Base-by-base conservation (phyloP, 805 yeast genomes). In the Wickerhamomyces bisporus region DNA sequence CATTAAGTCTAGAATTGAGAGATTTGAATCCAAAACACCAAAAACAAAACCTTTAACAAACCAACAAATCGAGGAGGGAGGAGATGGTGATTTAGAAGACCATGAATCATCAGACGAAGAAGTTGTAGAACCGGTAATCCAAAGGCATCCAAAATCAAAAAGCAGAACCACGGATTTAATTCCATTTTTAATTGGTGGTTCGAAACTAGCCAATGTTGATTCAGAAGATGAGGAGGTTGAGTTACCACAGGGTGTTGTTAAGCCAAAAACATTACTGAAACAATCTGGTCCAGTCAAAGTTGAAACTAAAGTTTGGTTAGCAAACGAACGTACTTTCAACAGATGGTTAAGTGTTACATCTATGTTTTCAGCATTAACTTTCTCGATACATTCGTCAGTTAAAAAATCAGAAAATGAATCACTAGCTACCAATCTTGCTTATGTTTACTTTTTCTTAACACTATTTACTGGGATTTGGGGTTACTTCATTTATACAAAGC, bases 221-320 rank as follows among this genome's bases (percentile, higher is more conserved):
- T 82, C 91, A 13, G 96, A 88, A 59, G 96, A 85, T 43, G 87
- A 81, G 52, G 97, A 89, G 58, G 73, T 87, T 33, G 79, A 73
- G 17, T 68, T 91, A 40, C 98, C 98, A 11, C 79, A 84, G 2
- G 98, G 98, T 13, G 98, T 91, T 16, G 69, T 70, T 32, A 85
- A 82, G 55, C 98, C 98, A 39, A 77, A 73, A 19, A 67, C 71
- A 24, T 76, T 85, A 63, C 71, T 91, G 51, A 85, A 89, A 55
- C 88, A 88, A 59, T 81, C 89, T 20, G 96, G 96, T 7, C 93
- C 96, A 2, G 77, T 88, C 39, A 88, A 85, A 62, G 89, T 93
- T 41, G 98, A 93, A 66, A 94, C 98, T 23, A 93, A 93, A 58
- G 98, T 93, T 12, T 93, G 98, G 97, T 71, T 93, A 47, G 98